phyloP scores from a whole-genome alignment of 257 asterid species.

The Petunia secreta region DNA sequence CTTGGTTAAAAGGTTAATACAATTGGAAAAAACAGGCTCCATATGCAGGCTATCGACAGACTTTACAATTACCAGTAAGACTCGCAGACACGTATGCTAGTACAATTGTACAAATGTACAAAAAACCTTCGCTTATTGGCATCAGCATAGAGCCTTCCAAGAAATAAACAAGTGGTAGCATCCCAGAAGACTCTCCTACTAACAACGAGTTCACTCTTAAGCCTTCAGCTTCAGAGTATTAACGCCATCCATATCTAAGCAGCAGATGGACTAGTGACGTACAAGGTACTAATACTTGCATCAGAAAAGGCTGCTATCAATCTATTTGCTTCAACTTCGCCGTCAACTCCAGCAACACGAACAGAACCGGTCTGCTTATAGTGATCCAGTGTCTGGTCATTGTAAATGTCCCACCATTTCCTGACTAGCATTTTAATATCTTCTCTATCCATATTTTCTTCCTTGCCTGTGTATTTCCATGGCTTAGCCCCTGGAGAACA shows the following conservation, averaged over 20 bases:
- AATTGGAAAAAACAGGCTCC: too few relatives aligned
- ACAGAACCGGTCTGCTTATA: not conserved
- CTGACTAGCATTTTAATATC: slow-evolving; percentile 65
- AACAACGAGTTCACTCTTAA: not conserved
- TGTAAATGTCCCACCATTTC: slow-evolving; percentile 74
- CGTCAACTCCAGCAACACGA: not conserved
- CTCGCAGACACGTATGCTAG: not conserved
- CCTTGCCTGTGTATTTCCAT: slow-evolving; percentile 72
- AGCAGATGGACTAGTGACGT: slow-evolving; percentile 60
- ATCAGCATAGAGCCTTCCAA: not conserved
- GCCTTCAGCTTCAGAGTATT: not conserved
- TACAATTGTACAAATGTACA: not conserved
- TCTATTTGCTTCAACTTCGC: slow-evolving; percentile 22
- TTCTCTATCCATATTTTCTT: slow-evolving; percentile 67
- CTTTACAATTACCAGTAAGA: not conserved
- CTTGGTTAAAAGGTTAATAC: too few relatives aligned
- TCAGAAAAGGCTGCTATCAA: slow-evolving; percentile 32
- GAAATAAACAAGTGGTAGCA: not conserved
- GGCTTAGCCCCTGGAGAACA: slow-evolving; percentile 91
- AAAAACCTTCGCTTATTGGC: not conserved
- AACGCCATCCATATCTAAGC: slow-evolving; percentile 34
- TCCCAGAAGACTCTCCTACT: not conserved
- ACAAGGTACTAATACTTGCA: not conserved
- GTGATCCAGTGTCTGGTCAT: slow-evolving; percentile 47
- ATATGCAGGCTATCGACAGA: not conserved